Conservation (phyloP, 2,329 filamentous ascomycete genomes). For the Exserohilum rostratum region DNA sequence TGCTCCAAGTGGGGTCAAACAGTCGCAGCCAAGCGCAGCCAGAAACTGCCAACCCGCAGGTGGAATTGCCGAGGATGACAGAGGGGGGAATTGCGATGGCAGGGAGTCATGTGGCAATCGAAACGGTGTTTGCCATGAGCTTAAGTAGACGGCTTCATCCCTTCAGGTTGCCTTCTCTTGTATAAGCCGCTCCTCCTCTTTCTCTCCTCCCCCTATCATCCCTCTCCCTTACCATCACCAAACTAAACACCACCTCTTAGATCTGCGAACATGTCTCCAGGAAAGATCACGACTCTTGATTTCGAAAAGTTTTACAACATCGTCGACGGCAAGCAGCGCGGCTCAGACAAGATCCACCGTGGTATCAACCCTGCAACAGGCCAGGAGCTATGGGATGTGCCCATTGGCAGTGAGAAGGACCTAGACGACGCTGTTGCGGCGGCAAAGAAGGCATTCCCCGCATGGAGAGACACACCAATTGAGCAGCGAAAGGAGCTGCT, state of each 20-base stretch:
- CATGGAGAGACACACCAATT: constrained; percentile 51
- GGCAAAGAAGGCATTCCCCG: constrained; percentile 55
- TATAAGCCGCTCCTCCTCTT: background rate
- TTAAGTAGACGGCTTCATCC: constrained; percentile 9
- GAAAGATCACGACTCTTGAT: constrained; percentile 48
- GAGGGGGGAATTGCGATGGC: background rate
- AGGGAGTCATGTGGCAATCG: background rate
- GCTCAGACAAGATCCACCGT: constrained; percentile 52
- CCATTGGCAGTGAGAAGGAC: constrained; percentile 56
- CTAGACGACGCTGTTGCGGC: constrained; percentile 58
- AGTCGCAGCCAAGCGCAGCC: constrained; percentile 15
- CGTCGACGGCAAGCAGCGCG: constrained; percentile 57
- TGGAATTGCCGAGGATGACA: background rate
- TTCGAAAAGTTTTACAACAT: constrained; percentile 59
- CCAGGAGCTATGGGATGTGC: constrained; percentile 58
- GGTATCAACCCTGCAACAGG: constrained; percentile 60
- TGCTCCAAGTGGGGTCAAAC: constrained; percentile 18
- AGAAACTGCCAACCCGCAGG: background rate
- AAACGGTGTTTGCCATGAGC: background rate
- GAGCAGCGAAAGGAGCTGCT: constrained; percentile 44
- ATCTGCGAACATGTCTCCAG: constrained; percentile 52
- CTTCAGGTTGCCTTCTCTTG: background rate
- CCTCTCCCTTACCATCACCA: no score
- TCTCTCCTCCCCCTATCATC: background rate
- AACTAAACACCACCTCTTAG: background rate